These are phyloP conservation scores for Peronosclerospora sorghi DNA, from an alignment of 352 stramenopile species.

Conservation along the genomic window DNA sequence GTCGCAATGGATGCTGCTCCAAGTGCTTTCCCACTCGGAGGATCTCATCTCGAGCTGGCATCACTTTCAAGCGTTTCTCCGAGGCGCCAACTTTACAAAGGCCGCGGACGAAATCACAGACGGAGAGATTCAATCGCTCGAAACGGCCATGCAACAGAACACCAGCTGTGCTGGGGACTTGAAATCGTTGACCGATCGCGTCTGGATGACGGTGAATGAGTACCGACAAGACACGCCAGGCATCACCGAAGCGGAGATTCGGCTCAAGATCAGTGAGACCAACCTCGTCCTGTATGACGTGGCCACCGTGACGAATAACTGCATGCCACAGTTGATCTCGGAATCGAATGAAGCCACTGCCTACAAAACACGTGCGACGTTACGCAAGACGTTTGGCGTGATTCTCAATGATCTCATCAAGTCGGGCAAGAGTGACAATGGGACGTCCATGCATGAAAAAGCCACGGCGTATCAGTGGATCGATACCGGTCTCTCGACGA, in stretches of 20 bases:
- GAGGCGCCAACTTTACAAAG: constrained; percentile 17
- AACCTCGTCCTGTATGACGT: constrained; percentile 28
- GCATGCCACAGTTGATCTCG: constrained; percentile 20
- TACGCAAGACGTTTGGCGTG: constrained; percentile 19
- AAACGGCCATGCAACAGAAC: constrained; percentile 21
- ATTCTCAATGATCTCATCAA: constrained; percentile 22
- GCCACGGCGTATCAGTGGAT: constrained; percentile 10
- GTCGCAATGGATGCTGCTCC: constrained; percentile 15
- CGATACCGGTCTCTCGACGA: constrained; percentile 11
- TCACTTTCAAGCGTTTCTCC: constrained; percentile 13
- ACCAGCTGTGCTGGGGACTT: constrained; percentile 21
- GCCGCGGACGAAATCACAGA: constrained; percentile 15
- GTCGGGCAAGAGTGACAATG: constrained; percentile 17
- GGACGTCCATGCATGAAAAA: constrained; percentile 11
- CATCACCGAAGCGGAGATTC: constrained; percentile 27
- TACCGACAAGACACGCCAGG: constrained; percentile 6
- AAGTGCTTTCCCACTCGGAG: constrained; percentile 13
- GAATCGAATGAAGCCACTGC: constrained; percentile 11
- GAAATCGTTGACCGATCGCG: constrained; percentile 13
- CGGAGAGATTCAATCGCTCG: constrained; percentile 16
- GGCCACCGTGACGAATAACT: constrained; percentile 23
- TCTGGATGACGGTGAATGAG: constrained; percentile 17
- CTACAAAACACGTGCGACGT: constrained; percentile 12
- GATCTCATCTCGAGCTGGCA: constrained; percentile 15
- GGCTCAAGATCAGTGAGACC: constrained; percentile 24